Evolutionary conservation across 139 green algal species (phyloP).

Genomic region (Haematococcus lacustris): DNA sequence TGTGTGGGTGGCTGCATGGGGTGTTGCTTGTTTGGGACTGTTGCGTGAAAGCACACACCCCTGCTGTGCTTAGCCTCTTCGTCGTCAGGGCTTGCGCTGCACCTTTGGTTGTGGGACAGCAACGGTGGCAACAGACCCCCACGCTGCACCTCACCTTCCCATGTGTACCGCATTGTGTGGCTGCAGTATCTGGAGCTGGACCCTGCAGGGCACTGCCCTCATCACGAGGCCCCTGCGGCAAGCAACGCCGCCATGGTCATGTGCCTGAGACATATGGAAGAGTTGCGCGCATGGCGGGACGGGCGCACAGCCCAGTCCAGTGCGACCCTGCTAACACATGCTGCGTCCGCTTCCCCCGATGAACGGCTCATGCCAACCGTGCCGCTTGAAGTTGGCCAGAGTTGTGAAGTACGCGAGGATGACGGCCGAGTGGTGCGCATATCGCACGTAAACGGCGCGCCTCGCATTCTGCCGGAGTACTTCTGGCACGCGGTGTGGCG

Average conservation of each 20-base stretch:
- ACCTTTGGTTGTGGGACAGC: background rate
- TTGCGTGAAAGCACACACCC: background rate
- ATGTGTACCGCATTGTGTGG: background rate
- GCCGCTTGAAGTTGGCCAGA: slow-evolving; percentile 14
- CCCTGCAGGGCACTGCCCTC: slow-evolving; percentile 43
- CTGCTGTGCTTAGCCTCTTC: too few species aligned
- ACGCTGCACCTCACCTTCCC: background rate
- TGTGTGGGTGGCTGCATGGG: too few species aligned
- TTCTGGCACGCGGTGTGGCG: slow-evolving; percentile 16
- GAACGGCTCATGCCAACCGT: slow-evolving; percentile 12
- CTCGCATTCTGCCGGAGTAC: slow-evolving; percentile 21
- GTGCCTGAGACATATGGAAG: slow-evolving; percentile 2
- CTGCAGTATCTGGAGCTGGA: slow-evolving; percentile 5
- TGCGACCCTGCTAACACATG: slow-evolving; percentile 7
- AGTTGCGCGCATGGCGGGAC: background rate
- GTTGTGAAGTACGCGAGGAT: slow-evolving; percentile 9
- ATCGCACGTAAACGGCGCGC: slow-evolving; percentile 16
- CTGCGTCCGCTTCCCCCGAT: too few species aligned
- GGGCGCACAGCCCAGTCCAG: slow-evolving; percentile 3
- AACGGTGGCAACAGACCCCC: background rate
- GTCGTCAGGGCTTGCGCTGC: background rate
- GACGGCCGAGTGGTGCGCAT: slow-evolving; percentile 21
- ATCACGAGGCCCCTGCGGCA: slow-evolving; percentile 47
- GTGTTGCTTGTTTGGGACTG: background rate
- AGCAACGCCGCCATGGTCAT: slow-evolving; percentile 17